These are phyloP conservation scores for Fusarium globosum DNA, from an alignment of 2,329 filamentous ascomycete genomes.

Conservation along the genomic window DNA sequence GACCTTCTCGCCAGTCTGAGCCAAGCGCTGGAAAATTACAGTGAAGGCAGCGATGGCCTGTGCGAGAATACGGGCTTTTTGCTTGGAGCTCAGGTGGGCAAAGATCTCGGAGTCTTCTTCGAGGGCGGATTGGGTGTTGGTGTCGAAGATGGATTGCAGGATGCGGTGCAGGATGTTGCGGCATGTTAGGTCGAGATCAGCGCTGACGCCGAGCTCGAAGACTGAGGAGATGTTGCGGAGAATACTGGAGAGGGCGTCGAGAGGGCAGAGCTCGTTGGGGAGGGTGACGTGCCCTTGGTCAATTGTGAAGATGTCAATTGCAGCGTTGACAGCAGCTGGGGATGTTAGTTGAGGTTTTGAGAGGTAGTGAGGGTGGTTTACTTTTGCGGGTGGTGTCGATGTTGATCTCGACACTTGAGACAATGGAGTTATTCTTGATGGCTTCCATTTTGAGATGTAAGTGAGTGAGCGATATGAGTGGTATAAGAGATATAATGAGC, in stretches of 20 bases:
- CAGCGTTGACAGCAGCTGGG: slow-evolving; percentile 39
- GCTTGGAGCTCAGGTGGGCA: slow-evolving; percentile 36
- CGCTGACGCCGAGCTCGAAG: slow-evolving; percentile 40
- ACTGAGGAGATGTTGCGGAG: slow-evolving; percentile 36
- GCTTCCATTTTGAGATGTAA: slow-evolving; percentile 34
- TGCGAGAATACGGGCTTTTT: slow-evolving; percentile 42
- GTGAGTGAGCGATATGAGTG: not conserved
- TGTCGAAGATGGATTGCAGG: slow-evolving; percentile 45
- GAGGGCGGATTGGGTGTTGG: slow-evolving; percentile 40
- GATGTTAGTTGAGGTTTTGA: slow-evolving; percentile 20
- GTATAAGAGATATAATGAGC: not conserved
- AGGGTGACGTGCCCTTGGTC: slow-evolving; percentile 39
- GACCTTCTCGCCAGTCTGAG: slow-evolving; percentile 38
- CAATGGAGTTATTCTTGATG: slow-evolving; percentile 37
- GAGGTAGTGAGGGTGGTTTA: slow-evolving; percentile 5
- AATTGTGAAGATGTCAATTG: slow-evolving; percentile 39
- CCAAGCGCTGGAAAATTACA: slow-evolving; percentile 41
- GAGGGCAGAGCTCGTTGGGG: slow-evolving; percentile 40
- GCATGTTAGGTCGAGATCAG: slow-evolving; percentile 41
- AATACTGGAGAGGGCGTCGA: slow-evolving; percentile 40
- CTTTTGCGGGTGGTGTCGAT: slow-evolving; percentile 19
- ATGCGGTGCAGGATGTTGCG: slow-evolving; percentile 43
- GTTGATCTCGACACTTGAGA: slow-evolving; percentile 36
- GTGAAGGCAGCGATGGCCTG: slow-evolving; percentile 43
- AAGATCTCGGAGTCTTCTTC: slow-evolving; percentile 46